Evolutionary conservation across 352 stramenopile species (phyloP).

Genomic region (Achlya hypogyna): DNA sequence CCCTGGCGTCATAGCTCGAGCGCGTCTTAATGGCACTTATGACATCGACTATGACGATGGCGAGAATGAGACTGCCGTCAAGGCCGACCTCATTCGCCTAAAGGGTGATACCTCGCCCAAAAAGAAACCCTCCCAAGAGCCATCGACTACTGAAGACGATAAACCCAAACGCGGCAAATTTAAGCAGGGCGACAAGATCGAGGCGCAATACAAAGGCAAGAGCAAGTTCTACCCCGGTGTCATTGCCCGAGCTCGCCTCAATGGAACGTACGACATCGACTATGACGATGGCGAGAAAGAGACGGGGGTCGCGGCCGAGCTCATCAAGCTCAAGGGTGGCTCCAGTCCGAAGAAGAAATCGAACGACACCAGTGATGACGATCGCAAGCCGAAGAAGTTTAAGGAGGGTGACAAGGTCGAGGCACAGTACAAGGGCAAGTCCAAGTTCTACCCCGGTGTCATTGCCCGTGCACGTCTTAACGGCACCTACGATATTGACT

Average conservation of each 20-base stretch:
- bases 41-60: too few species aligned
- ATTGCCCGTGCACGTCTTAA: slow-evolving; percentile 48
- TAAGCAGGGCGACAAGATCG: slow-evolving; percentile 38
- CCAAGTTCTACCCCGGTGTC: slow-evolving; percentile 58
- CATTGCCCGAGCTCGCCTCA: slow-evolving; percentile 36
- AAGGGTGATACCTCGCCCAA: too few species aligned
- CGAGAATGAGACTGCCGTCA: too few species aligned
- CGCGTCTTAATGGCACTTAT: slow-evolving; percentile 32
- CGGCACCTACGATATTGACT: slow-evolving; percentile 59
- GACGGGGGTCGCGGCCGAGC: neutral
- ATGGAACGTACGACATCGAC: slow-evolving; percentile 31
- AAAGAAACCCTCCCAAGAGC: too few species aligned
- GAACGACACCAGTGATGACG: slow-evolving; percentile 13
- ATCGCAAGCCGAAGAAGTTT: slow-evolving; percentile 24
- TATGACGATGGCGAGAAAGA: slow-evolving; percentile 37
- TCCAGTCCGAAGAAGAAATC: slow-evolving; percentile 18
- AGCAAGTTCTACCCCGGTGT: slow-evolving; percentile 62
- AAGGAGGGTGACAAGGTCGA: slow-evolving; percentile 43
- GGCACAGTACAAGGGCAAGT: slow-evolving; percentile 46
- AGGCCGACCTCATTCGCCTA: too few species aligned
- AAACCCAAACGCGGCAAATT: slow-evolving; percentile 24
- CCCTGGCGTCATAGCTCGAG: slow-evolving; percentile 31
- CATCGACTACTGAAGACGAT: too few species aligned
- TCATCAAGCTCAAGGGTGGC: slow-evolving; percentile 27
- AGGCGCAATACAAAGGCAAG: slow-evolving; percentile 55